Conservation (phyloP, 2,329 filamentous ascomycete species). For the Colletotrichum tropicale region DNA sequence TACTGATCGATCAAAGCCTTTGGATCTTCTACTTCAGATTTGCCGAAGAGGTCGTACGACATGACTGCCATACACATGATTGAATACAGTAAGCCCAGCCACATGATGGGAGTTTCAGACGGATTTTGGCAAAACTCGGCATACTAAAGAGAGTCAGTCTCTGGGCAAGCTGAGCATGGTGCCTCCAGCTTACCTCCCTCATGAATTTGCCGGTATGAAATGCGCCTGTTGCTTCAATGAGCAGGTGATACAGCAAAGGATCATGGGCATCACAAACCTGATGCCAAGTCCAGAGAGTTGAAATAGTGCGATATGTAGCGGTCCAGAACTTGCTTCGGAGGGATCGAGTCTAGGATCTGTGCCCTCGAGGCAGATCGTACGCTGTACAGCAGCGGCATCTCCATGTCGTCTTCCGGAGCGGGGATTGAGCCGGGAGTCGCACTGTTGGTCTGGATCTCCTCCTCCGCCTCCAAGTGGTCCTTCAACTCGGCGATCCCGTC, state of each 20-base stretch:
- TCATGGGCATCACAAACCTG: neutral
- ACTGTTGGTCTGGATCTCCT: conserved; percentile 14
- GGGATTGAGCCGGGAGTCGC: neutral
- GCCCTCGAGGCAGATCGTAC: conserved; percentile 26
- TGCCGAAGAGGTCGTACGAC: conserved; percentile 1
- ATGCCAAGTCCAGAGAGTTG: conserved; percentile 32
- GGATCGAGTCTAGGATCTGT: conserved; percentile 37
- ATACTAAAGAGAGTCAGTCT: conserved; percentile 35
- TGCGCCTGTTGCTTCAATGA: neutral
- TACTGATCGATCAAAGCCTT: conserved; percentile 9
- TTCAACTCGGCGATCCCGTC: conserved; percentile 44
- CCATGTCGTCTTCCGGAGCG: neutral
- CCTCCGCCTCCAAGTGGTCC: conserved; percentile 34
- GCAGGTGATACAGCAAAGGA: neutral
- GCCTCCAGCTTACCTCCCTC: neutral
- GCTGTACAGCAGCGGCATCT: conserved; percentile 36
- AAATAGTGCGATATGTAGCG: conserved; percentile 40
- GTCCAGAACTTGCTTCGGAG: conserved; percentile 34
- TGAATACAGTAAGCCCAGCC: conserved; percentile 50
- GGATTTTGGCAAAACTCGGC: conserved; percentile 47
- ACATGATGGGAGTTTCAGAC: conserved; percentile 38
- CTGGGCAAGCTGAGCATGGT: too few relatives aligned
- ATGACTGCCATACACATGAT: conserved; percentile 46
- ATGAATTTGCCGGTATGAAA: neutral
- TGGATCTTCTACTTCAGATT: conserved; percentile 1